phyloP scores from a whole-genome alignment of 805 yeast genomes.

The Kluyveromyces dobzhanskii region DNA sequence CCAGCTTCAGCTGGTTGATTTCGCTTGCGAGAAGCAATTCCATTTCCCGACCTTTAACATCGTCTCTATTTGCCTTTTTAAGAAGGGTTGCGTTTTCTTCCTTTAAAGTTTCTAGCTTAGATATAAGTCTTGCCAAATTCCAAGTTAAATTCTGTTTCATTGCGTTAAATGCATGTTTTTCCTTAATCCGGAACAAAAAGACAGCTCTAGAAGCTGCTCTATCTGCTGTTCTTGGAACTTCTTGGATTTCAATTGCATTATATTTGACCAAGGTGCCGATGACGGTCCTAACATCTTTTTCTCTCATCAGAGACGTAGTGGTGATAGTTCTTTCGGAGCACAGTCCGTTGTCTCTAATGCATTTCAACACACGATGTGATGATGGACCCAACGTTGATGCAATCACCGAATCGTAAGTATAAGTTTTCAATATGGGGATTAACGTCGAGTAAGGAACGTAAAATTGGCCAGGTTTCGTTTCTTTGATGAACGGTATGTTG shows the following conservation, averaged over 20 bases:
- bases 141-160: conserved; percentile 40
- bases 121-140: conserved; percentile 40
- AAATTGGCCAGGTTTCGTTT: conserved; percentile 46
- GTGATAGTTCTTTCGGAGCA: conserved; percentile 82
- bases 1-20: conserved; percentile 55
- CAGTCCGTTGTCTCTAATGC: conserved; percentile 59
- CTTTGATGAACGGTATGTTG: conserved; percentile 52
- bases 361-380: conserved; percentile 66
- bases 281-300: conserved; percentile 65
- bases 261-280: conserved; percentile 56
- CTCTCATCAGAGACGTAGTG: conserved; percentile 67
- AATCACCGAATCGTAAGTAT: conserved; percentile 48
- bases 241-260: conserved; percentile 81
- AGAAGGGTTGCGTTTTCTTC: conserved; percentile 56
- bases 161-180: conserved; percentile 40
- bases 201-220: conserved; percentile 86
- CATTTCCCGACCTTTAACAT: conserved; percentile 75
- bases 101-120: conserved; percentile 47
- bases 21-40: conserved; percentile 70
- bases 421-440: conserved; percentile 37
- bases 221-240: conserved; percentile 85
- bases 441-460: conserved; percentile 56
- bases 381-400: conserved; percentile 56
- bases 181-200: conserved; percentile 67
- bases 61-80: conserved; percentile 80